Conservation (phyloP, 2,329 filamentous ascomycete species). For the Cadophora gregata region DNA sequence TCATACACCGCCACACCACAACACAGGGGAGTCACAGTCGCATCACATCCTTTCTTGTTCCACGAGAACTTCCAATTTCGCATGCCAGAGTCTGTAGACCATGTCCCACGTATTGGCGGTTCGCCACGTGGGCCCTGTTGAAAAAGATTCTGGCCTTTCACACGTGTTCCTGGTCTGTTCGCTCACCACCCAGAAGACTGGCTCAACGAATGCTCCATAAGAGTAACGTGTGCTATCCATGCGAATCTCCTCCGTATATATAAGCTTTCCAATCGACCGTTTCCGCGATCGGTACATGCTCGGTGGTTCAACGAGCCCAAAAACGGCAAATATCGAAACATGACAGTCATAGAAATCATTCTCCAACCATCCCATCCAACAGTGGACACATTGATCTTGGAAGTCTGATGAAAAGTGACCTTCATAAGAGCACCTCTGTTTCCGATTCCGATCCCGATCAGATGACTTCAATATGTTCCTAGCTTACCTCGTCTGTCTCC, state of each 20-base stretch:
- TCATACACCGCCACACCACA: constrained; percentile 8
- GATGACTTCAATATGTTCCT: too few species aligned
- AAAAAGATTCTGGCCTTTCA: background rate
- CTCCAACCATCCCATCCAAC: background rate
- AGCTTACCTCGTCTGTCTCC: background rate
- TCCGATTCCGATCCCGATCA: too few species aligned
- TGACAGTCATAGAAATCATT: background rate
- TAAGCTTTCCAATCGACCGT: background rate
- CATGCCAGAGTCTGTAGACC: background rate
- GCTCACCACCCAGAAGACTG: background rate
- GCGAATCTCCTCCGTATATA: background rate
- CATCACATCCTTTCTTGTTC: background rate
- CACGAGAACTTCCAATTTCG: background rate
- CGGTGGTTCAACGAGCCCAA: background rate
- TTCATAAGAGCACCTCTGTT: background rate
- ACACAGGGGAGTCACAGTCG: background rate
- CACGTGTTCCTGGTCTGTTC: background rate
- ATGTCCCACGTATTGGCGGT: background rate
- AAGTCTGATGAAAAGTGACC: background rate
- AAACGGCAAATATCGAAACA: background rate
- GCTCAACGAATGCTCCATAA: background rate
- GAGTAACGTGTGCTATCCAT: background rate
- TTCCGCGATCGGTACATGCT: background rate
- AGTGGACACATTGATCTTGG: background rate
- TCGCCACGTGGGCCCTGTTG: background rate